Conservation (phyloP, 2,329 filamentous ascomycete genomes). For the Karstenula rhodostoma region DNA sequence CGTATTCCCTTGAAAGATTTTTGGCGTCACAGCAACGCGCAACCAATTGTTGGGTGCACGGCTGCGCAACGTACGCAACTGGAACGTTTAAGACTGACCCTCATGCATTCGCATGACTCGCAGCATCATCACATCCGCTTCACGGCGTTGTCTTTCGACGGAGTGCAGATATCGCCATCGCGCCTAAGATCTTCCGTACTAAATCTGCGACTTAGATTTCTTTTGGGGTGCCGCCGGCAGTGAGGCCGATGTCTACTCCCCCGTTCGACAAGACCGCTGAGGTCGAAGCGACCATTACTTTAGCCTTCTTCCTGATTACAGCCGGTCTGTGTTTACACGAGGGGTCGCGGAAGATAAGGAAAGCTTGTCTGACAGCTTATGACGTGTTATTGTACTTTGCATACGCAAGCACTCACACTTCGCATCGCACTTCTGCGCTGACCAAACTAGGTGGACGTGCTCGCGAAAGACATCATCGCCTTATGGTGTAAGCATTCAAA, state of each 20-base stretch:
- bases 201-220: neutral
- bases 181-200: neutral
- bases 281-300: conserved; percentile 1
- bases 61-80: neutral
- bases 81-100: neutral
- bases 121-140: neutral
- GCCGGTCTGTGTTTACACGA: neutral
- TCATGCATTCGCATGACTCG: neutral
- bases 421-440: neutral
- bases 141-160: neutral
- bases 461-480: neutral
- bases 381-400: conserved; percentile 2
- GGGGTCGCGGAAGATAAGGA: conserved; percentile 1
- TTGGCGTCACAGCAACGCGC: neutral
- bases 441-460: neutral
- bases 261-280: conserved; percentile 1
- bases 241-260: neutral
- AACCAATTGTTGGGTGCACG: neutral
- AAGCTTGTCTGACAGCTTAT: neutral
- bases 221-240: neutral
- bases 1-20: neutral
- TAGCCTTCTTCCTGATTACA: conserved; percentile 2
- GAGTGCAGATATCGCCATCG: neutral
- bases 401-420: neutral
- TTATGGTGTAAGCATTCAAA: neutral